Evolutionary conservation across 768 basidiomycete genomes (phyloP), one percentile per base, ranked within the genome.

Genomic region (Porpolomopsis calyptriformis): DNA sequence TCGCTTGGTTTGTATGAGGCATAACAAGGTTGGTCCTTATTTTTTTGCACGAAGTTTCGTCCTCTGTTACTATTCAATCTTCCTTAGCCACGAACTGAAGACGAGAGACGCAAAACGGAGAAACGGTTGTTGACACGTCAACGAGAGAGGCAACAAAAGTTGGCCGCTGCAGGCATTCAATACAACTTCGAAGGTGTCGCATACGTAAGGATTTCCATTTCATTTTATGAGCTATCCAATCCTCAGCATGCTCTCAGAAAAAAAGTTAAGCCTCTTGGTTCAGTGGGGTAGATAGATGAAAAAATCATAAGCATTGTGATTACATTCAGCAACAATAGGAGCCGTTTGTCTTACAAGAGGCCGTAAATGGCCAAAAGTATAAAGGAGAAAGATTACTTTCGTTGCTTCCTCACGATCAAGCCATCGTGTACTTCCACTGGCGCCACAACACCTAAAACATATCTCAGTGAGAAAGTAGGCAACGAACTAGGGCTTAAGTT

Each of bases 11-110:
- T 73, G 86, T 45, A 65, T 76, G 8, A 73, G 76, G 49, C 86
- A 94, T 55, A 91, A 94, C 63, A 90, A 87, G 74, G 93, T 91
- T n/a, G n/a, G n/a, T n/a, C n/a, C n/a, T n/a, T n/a, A n/a, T n/a
- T n/a, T n/a, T n/a, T n/a, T 39, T 8, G 53, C 43, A 14, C n/a
- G 45, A 26, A 34, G 7, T 22, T 25, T 24, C 8, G 31, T 2
- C 20, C 10, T 31, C 11, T 22, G 44, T 26, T 25, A 33, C 34
- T 22, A 39, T 22, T 43, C 22, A 48, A 27, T 48, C 7, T 8
- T 33, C 31, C 16, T 14, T 34, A 90, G 91, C 69, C 73, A 6
- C 80, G 93, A 48, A 88, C 85, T 2, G 72, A 78, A 49, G 78
- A 78, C 33, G 72, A 88, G 59, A 77, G 83, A 54, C 64, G 65